Conservation (phyloP, 83 land plant species). For the Diphasiastrum complanatum region DNA sequence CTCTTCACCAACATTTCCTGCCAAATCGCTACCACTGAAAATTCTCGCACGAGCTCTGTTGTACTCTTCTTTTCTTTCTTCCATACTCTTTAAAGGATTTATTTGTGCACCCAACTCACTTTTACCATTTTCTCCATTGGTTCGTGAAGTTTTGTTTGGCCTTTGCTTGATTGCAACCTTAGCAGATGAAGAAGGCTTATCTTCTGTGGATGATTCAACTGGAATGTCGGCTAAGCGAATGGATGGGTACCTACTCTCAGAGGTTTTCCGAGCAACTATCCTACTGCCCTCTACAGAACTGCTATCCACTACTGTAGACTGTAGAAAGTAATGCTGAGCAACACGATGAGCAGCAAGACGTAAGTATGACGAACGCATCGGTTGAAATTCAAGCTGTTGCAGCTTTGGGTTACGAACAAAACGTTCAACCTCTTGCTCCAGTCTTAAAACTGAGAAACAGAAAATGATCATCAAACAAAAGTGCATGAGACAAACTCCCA, state of each 20-base stretch:
- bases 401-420: constrained; percentile 68
- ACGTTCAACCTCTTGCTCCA: constrained; percentile 85
- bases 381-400: constrained; percentile 75
- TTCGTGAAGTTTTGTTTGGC: constrained; percentile 38
- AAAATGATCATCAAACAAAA: not conserved
- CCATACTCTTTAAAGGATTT: constrained; percentile 52
- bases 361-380: constrained; percentile 80
- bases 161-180: constrained; percentile 73
- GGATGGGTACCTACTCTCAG: constrained; percentile 57
- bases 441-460: constrained; percentile 54
- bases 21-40: constrained; percentile 25
- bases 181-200: constrained; percentile 30
- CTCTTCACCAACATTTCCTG: not conserved
- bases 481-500: too few species aligned
- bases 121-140: constrained; percentile 5
- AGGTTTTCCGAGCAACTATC: constrained; percentile 55
- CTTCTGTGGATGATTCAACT: constrained; percentile 37
- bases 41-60: constrained; percentile 65
- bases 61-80: constrained; percentile 81
- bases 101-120: constrained; percentile 20
- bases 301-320: constrained; percentile 65
- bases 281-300: constrained; percentile 36
- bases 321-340: constrained; percentile 85
- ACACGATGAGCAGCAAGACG: constrained; percentile 92
- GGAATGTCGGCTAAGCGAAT: constrained; percentile 72